Evolutionary conservation across 306 rosid genomes (phyloP).

Genomic region (Medicago truncatula): MtrunA17r5.0-ANR NC_053043.1:37034501-37035000

Average conservation of each 20-base stretch:
- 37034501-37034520: too few species aligned
- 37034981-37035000: constrained; percentile 54
- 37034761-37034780: constrained; percentile 18
- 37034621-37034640: constrained; percentile 19
- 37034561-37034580: constrained; percentile 11
- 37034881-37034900: constrained; percentile 42
- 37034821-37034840: constrained; percentile 40
- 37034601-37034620: neutral
- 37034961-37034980: constrained; percentile 65
- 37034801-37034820: constrained; percentile 29
- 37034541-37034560: constrained; percentile 14
- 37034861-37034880: constrained; percentile 38
- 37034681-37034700: constrained; percentile 35
- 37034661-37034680: constrained; percentile 42
- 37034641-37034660: neutral
- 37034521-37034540: constrained; percentile 24
- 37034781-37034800: constrained; percentile 30
- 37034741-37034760: neutral
- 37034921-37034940: constrained; percentile 55
- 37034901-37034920: constrained; percentile 62
- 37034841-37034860: constrained; percentile 33
- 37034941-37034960: constrained; percentile 49
- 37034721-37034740: constrained; percentile 13
- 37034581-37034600: constrained; percentile 11
- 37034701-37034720: constrained; percentile 25